These are phyloP conservation scores for Eugenia klotzschiana DNA, from an alignment of 441 rosid genomes.

Conservation along the genomic window DNA sequence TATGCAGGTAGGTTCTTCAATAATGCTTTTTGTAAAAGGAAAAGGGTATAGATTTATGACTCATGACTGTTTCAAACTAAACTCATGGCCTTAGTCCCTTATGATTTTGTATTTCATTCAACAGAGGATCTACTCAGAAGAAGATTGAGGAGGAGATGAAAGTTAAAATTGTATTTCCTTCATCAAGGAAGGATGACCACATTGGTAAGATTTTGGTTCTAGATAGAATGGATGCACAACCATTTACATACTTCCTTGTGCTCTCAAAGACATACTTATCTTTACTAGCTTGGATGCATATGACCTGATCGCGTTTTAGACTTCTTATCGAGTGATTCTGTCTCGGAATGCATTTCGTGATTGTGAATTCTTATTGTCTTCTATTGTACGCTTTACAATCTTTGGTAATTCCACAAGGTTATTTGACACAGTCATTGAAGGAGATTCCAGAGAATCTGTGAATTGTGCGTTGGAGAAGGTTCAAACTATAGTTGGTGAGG, in stretches of 20 bases:
- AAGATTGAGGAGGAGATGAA: conserved; percentile 65
- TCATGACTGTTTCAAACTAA: neutral
- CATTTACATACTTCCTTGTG: neutral
- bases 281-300: neutral
- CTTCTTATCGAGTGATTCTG: neutral
- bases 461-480: conserved; percentile 57
- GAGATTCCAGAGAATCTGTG: conserved; percentile 39
- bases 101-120: conserved; percentile 5
- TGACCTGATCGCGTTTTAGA: neutral
- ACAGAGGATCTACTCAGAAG: conserved; percentile 53
- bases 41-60: conserved; percentile 42
- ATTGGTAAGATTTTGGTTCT: conserved; percentile 31
- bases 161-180: conserved; percentile 55
- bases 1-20: conserved; percentile 68
- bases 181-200: conserved; percentile 50
- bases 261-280: neutral
- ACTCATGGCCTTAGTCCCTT: conserved; percentile 1
- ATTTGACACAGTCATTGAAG: conserved; percentile 53
- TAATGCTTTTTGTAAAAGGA: conserved; percentile 58
- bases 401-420: conserved; percentile 2
- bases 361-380: neutral
- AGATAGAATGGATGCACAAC: neutral
- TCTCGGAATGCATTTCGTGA: neutral
- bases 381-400: neutral
- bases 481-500: conserved; percentile 52